These are phyloP conservation scores for Viola pubescens DNA, from an alignment of 441 rosid species.

Conservation along the genomic window DNA sequence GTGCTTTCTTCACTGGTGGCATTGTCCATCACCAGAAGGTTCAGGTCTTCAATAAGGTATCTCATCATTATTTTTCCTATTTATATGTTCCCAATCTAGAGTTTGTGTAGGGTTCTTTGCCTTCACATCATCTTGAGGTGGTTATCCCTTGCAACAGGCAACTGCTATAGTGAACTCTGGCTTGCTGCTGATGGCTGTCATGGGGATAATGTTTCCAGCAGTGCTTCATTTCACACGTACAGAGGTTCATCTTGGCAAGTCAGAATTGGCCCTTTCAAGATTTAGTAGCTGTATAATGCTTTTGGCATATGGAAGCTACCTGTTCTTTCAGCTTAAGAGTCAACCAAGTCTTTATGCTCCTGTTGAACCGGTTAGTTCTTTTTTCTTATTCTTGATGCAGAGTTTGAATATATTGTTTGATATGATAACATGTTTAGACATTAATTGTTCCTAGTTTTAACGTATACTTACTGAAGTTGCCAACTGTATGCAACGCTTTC, in stretches of 20 bases:
- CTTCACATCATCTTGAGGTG: background rate
- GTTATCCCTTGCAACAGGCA: conserved; percentile 36
- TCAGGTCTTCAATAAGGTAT: conserved; percentile 69
- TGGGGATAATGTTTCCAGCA: conserved; percentile 79
- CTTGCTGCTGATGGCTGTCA: conserved; percentile 76
- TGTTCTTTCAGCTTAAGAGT: conserved; percentile 64
- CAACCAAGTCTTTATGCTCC: conserved; percentile 37
- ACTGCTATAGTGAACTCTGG: conserved; percentile 73
- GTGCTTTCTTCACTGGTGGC: conserved; percentile 80
- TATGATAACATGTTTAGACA: background rate
- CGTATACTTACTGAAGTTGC: background rate
- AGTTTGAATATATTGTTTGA: background rate
- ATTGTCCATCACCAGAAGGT: conserved; percentile 46
- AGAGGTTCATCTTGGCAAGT: conserved; percentile 63
- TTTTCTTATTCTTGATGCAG: background rate
- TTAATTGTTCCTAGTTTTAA: background rate
- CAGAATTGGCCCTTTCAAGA: conserved; percentile 80
- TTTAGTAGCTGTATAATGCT: conserved; percentile 88
- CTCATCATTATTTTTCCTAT: background rate
- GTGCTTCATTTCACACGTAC: conserved; percentile 72
- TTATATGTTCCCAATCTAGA: background rate
- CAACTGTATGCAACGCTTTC: background rate
- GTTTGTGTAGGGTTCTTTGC: background rate
- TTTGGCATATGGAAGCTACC: conserved; percentile 66
- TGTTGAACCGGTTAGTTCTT: conserved; percentile 45